phyloP scores from a whole-genome alignment of 306 rosid species.

The Pueraria montana region DNA sequence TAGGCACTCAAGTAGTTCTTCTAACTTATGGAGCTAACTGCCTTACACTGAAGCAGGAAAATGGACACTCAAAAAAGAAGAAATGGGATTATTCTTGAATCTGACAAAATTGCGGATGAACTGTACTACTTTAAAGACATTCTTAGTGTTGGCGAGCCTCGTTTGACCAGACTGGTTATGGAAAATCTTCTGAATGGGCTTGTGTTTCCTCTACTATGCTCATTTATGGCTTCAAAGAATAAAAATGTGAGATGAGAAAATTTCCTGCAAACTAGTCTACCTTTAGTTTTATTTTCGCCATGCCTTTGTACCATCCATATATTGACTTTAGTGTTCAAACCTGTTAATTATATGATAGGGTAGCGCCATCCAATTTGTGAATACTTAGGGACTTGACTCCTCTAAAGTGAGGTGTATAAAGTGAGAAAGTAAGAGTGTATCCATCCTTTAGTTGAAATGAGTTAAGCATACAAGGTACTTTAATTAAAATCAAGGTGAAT shows the following conservation, averaged over 20 bases:
- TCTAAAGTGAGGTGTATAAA: not conserved
- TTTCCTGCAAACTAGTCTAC: slow-evolving; percentile 44
- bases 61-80: slow-evolving; percentile 55
- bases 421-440: not conserved
- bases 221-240: slow-evolving; percentile 62
- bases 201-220: slow-evolving; percentile 68
- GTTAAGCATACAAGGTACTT: not conserved
- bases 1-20: slow-evolving; percentile 8
- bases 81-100: slow-evolving; percentile 64
- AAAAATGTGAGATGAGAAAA: slow-evolving; percentile 64
- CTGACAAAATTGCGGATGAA: slow-evolving; percentile 75
- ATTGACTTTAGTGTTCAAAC: slow-evolving; percentile 23
- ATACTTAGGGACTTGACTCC: not conserved
- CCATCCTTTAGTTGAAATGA: slow-evolving; percentile 11
- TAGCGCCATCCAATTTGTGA: slow-evolving; percentile 25
- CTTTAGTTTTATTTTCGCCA: slow-evolving; percentile 26
- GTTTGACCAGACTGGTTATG: slow-evolving; percentile 61
- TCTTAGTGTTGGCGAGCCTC: slow-evolving; percentile 61
- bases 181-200: slow-evolving; percentile 75
- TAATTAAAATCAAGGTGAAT: not conserved
- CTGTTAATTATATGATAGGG: slow-evolving; percentile 40
- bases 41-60: slow-evolving; percentile 63
- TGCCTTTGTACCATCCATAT: slow-evolving; percentile 24
- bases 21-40: slow-evolving; percentile 35
- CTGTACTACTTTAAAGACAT: slow-evolving; percentile 84